Base-by-base conservation (phyloP, 768 basidiomycete species). In the Boletus speciosus region DNA sequence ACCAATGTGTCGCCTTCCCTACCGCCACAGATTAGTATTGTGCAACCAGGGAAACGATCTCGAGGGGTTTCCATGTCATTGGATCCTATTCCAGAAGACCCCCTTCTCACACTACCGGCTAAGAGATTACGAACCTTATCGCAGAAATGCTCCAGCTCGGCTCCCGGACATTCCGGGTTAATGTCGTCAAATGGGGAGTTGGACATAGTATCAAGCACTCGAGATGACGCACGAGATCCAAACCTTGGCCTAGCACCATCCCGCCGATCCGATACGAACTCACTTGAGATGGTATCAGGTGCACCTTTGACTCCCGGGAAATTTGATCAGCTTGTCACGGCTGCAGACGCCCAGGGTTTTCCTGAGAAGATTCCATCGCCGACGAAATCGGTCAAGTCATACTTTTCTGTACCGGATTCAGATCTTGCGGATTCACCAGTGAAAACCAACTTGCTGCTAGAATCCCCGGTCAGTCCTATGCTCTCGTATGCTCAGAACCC, bases 401-500 rank as follows among this genome's bases (percentile, higher is more conserved):
- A 70, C 55, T 69, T 73, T 57, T 73, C 74, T 35, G 69, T 71
- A 5, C 70, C 72, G 7, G 74, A 72, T 25, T 76, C 74, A n/a
- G 68, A 66, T 36, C 51, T 61, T 16, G 57, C 55, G 11, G 61
- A 64, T 49, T 65, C 71, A 4, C 67, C 68, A 3, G 31, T 58
- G 35, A 59, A 51, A 34, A 58, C 51, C 15, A 66, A 67, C 38
- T 36, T 72, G 40, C 56, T 70, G 27, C 56, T 72, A 1, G 65
- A 69, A 21, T 75, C 75, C 0, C 74, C 74, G 6, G 66, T 71
- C 43, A 63, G 62, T 36, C 64, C 61, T 5, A 70, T 68, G 63
- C 62, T 70, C 10, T 67, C 65, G 31, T 72, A 79, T 47, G 59
- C 72, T 6, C 75, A 70, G 62, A 66, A 73, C 52, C 53, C 66